A percentile compares a stretch with the other conserved stretches of the same genome.
Evolutionary conservation across 345 rosid genomes (phyloP).

Genomic region (Pelargonium nanum): DNA sequence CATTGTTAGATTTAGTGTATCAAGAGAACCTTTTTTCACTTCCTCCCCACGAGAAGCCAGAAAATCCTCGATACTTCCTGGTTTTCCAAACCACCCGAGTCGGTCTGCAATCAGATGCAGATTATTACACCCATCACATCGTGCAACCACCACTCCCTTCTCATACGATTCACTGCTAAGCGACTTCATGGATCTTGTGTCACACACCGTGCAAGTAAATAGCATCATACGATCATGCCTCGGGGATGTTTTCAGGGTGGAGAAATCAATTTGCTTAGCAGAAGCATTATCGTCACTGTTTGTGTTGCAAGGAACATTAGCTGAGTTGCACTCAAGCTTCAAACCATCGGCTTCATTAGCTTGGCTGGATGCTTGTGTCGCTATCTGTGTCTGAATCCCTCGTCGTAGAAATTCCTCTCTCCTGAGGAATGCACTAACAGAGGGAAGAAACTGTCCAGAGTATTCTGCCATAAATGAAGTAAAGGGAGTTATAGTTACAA

Average conservation of each 20-base stretch:
- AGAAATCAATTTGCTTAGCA: slow-evolving; percentile 26
- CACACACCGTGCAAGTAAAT: slow-evolving; percentile 81
- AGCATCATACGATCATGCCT: slow-evolving; percentile 87
- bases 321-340: slow-evolving; percentile 15
- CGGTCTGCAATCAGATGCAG: slow-evolving; percentile 81
- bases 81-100: slow-evolving; percentile 82
- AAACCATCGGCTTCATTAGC: slow-evolving; percentile 13
- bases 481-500: neutral
- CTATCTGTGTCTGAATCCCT: slow-evolving; percentile 26
- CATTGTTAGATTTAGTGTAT: slow-evolving; percentile 60
- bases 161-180: slow-evolving; percentile 64
- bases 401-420: slow-evolving; percentile 22
- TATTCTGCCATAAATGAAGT: slow-evolving; percentile 16
- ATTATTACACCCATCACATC: slow-evolving; percentile 75
- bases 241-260: slow-evolving; percentile 49
- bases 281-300: slow-evolving; percentile 16
- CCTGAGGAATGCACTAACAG: slow-evolving; percentile 27
- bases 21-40: slow-evolving; percentile 60
- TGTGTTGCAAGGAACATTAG: slow-evolving; percentile 11
- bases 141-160: slow-evolving; percentile 78
- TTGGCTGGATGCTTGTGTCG: slow-evolving; percentile 14
- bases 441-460: slow-evolving; percentile 17
- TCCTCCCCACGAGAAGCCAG: slow-evolving; percentile 80
- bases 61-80: slow-evolving; percentile 72
- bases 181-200: slow-evolving; percentile 73